Conservation (phyloP, 768 basidiomycete genomes). For the Lactarius evosmus region DNA sequence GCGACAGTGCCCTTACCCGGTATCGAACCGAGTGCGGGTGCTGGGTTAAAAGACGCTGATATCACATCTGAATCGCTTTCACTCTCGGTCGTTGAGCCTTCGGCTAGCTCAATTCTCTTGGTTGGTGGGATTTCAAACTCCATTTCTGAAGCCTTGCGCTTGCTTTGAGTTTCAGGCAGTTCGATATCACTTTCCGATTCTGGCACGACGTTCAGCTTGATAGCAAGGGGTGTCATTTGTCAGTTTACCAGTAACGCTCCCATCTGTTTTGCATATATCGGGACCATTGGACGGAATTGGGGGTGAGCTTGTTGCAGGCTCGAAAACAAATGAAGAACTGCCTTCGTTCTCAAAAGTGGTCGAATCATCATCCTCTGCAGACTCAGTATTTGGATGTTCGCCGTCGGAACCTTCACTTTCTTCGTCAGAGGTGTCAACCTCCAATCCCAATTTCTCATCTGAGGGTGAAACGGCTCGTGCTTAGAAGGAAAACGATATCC, state of each 20-base stretch:
- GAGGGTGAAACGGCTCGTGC: background rate
- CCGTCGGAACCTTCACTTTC: conserved; percentile 29
- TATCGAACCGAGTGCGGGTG: background rate
- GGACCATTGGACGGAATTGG: background rate
- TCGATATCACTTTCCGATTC: conserved; percentile 35
- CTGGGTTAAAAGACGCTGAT: background rate
- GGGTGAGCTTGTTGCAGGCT: background rate
- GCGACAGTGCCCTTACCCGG: background rate
- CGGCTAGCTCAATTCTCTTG: conserved; percentile 13
- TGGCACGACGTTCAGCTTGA: conserved; percentile 6
- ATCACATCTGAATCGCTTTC: conserved; percentile 16
- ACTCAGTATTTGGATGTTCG: conserved; percentile 23
- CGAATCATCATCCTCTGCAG: conserved; percentile 14
- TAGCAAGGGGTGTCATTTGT: background rate
- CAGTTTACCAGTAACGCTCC: conserved; percentile 23
- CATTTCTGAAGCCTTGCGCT: conserved; percentile 18
- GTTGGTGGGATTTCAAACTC: conserved; percentile 16
- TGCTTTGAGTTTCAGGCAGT: conserved; percentile 5
- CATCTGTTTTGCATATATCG: background rate
- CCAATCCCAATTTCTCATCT: conserved; percentile 27
- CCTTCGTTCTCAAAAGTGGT: conserved; percentile 6
- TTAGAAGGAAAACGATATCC: conserved; percentile 2
- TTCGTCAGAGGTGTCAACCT: conserved; percentile 27
- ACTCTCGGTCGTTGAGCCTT: conserved; percentile 20
- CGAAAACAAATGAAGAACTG: conserved; percentile 7